Evolutionary conservation across 2,329 filamentous ascomycete genomes (phyloP), one percentile per base, ranked within the genome.

Genomic region (Raffaelea ambrosiae): DNA sequence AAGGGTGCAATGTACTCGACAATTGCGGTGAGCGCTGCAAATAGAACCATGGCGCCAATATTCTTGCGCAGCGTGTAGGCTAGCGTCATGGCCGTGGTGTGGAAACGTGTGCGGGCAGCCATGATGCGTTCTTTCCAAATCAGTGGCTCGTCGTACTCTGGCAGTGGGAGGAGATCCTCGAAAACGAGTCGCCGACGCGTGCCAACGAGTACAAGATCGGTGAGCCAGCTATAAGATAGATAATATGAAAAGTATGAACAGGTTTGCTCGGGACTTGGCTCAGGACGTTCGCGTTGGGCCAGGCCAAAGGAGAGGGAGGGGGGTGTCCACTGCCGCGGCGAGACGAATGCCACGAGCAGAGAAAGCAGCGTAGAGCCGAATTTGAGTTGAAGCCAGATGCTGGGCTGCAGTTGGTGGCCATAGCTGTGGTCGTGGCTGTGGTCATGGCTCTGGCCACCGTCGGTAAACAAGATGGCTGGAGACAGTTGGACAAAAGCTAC

Each of bases 301-400:
- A 70, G 57, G 23, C 65, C 62, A 43, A 66, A 58, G 29, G 65
- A 60, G n/a, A n/a, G n/a, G 5, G 62, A 63, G 4, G 72, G 68
- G 16, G 72, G 71, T 3, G 67, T 53, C 74, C 74, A 77, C 58
- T 73, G 70, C 49, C 72, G 65, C 0, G 72, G 74, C 1, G 74
- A 75, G 40, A 61, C 51, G 31, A 69, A 51, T 47, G 74, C 70
- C 33, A 73, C 49, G 40, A 65, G 42, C 3, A 50, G 38, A 22
- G 20, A 35, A 1, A 40, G 18, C 8, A 40, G 4, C 19, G 18
- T 35, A 1, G 48, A 35, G 2, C 77, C 84, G 55, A 77, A 77
- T 23, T 58, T 89, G 21, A 83, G 83, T 54, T 71, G 74, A 13
- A 63, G 84, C 45, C 88, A 88, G 62, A 72, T 71, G 43, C 71